Evolutionary conservation across 2,329 filamentous ascomycete genomes (phyloP), one percentile per base, ranked within the genome.

Genomic region (Aureobasidium sp.): DNA sequence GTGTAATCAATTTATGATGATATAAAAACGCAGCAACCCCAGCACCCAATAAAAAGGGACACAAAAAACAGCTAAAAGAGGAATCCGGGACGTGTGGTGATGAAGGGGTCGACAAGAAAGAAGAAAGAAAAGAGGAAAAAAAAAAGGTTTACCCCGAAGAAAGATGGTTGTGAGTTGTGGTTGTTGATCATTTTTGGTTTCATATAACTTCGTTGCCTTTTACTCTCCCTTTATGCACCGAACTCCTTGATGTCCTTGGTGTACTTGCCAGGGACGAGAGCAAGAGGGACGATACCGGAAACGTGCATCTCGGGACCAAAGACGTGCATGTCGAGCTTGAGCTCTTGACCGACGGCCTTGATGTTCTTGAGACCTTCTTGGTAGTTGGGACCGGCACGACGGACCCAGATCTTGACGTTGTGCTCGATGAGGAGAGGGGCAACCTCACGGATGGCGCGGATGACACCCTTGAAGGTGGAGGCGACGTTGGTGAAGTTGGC

Each of bases 331-430:
- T 95, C 83, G 61, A 98, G 81, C 63, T 88, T 88, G 56, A 98
- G 83, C 78, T 98, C 93, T 71, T 91, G 83, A 57, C 90, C 93
- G 57, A 95, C 91, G 45, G 84, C 81, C 83, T 97, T 97, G 83
- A 98, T 96, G 83, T 97, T 98, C 85, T 95, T 96, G 61, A 98
- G 85, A 76, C 93, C 93, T 77, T 98, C 93, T 76, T 98, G 93
- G 83, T 95, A 98, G 81, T 98, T 98, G 73, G 93, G 93, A 57
- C 93, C 89, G 50, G 93, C 82, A 73, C 82, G 81, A 64, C 82
- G 81, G 63, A 97, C 90, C 93, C 91, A 97, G 78, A 97, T 96
- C 76, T 95, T 86, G 61, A 93, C 88, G 67, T 95, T 95, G 84
- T 98, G 93, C 81, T 98, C 93, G 68, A 83, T 83, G 63, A 98